Base-by-base conservation (phyloP, 345 rosid species). In the Dipteronia sinensis region DNA sequence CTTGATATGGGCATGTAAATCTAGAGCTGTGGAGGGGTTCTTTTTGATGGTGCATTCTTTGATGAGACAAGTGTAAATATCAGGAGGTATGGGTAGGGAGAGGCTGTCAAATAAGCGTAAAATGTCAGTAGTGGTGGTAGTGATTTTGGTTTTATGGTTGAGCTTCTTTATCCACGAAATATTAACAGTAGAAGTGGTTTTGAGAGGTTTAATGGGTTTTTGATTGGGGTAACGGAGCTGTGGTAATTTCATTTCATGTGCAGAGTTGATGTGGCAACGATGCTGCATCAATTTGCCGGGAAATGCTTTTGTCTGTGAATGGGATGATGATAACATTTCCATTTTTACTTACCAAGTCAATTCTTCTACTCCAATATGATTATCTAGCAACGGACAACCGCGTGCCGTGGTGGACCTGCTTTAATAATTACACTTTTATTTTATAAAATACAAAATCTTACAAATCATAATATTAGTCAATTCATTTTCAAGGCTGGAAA, bases 101-200 rank as follows among this genome's bases (percentile, higher is more conserved):
- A 91, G 90, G 72, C 82, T 68, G 73, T 88, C 90, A 88, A 91
- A 80, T 66, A 93, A 31, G 53, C 87, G 82, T 55, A 90, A 72
- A 27, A 93, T 78, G 42, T 88, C 92, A 13, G 87, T 58, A 56
- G 80, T 76, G 7, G 85, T 77, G 75, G 67, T 80, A 17, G 6
- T 46, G 49, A 3, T 42, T 56, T 71, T n/a, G 29, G 67, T 61
- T 59, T 42, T 61, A 31, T 12, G n/a, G 2, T 29, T 61, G 56
- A 51, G 12, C 67, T 12, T 59, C 31, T 40, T 1, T 3, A 19
- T 19, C 75, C 16, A 56, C 15, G 22, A 4, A 65, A 22, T 16
- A 19, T 34, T 59, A 46, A 10, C 3, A 8, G 64, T 59, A 56
- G 59, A 12, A 12, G 16, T 53, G 2, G 23, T 70, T 5, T 71